These are phyloP conservation scores for Lipomyces yamadae DNA, from an alignment of 805 yeast species.

Conservation along the genomic window DNA sequence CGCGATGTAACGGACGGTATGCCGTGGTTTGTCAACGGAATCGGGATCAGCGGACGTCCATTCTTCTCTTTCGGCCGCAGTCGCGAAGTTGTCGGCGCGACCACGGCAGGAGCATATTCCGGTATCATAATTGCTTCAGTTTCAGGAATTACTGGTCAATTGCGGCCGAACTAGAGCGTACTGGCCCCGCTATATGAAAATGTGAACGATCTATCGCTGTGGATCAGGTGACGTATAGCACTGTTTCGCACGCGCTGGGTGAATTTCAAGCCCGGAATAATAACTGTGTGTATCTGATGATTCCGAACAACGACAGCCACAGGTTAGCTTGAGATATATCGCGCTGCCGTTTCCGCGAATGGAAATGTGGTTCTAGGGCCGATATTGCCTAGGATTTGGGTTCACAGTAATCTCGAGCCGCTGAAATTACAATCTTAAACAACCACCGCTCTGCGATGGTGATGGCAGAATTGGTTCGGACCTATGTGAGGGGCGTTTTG, in stretches of 20 bases:
- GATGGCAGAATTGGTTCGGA: background rate
- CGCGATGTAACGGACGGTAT: slow-evolving; percentile 34
- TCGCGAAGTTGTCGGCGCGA: background rate
- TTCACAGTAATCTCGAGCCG: background rate
- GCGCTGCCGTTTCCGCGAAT: background rate
- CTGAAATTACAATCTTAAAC: background rate
- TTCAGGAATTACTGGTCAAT: background rate
- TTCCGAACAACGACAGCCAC: background rate
- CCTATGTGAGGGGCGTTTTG: background rate
- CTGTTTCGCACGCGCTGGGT: background rate
- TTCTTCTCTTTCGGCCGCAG: slow-evolving; percentile 4
- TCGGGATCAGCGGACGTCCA: slow-evolving; percentile 8
- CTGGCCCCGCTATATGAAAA: background rate
- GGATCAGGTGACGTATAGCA: background rate
- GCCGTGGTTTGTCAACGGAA: slow-evolving; percentile 28
- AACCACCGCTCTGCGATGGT: background rate
- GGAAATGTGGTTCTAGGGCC: background rate
- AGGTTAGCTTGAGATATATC: background rate
- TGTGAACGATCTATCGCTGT: background rate
- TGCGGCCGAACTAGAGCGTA: background rate
- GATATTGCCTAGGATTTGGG: background rate
- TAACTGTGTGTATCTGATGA: background rate
- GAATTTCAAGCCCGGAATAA: background rate
- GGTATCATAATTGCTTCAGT: background rate
- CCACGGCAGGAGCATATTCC: slow-evolving; percentile 5